Conservation (phyloP, 768 basidiomycete genomes). For the Auricularia sp. region DNA sequence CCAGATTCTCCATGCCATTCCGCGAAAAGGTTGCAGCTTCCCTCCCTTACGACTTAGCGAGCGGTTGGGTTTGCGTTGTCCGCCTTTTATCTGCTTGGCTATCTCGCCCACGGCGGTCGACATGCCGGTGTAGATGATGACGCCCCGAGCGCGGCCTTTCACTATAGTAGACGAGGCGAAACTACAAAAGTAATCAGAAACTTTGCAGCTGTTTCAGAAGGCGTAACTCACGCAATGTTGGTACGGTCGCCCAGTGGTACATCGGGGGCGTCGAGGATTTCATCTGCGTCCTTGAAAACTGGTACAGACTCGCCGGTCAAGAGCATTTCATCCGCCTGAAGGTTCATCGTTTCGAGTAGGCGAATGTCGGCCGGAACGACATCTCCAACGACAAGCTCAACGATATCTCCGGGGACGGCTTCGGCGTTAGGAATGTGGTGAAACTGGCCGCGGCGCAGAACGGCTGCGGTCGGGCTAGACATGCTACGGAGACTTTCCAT, state of each 20-base stretch:
- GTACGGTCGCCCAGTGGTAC: conserved; percentile 34
- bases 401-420: conserved; percentile 36
- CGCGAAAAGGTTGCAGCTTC: background rate
- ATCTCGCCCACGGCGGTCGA: conserved; percentile 36
- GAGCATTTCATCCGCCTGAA: conserved; percentile 42
- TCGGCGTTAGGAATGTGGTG: conserved; percentile 33
- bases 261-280: conserved; percentile 16
- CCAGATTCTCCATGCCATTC: background rate
- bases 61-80: conserved; percentile 8
- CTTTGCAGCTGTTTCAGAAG: background rate
- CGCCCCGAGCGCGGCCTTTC: conserved; percentile 40
- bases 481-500: conserved; percentile 41
- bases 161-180: conserved; percentile 33
- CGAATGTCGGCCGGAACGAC: conserved; percentile 23
- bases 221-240: conserved; percentile 27
- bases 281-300: conserved; percentile 32
- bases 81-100: conserved; percentile 14
- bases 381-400: conserved; percentile 6
- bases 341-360: conserved; percentile 35
- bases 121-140: conserved; percentile 44
- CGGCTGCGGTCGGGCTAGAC: conserved; percentile 37
- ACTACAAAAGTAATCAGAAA: conserved; percentile 5
- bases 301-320: conserved; percentile 46
- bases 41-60: conserved; percentile 19
- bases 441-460: conserved; percentile 33